Percentiles rank a stretch among this genome's conserved stretches.
These are phyloP conservation scores for Coemansia sp. DNA, from an alignment of 192 early-diverging fungal genomes.

Conservation along the genomic window DNA sequence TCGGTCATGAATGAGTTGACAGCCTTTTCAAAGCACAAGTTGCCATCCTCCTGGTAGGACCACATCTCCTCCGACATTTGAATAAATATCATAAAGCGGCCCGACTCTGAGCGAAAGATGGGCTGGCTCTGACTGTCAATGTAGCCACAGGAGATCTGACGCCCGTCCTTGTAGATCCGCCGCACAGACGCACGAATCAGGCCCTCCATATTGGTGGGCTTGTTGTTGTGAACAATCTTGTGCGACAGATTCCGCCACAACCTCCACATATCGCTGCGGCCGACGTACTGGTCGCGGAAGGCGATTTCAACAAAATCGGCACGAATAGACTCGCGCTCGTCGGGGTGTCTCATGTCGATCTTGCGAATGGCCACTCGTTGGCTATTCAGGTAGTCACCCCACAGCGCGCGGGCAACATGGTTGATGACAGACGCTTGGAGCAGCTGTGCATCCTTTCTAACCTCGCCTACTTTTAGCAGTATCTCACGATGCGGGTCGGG, in stretches of 20 bases:
- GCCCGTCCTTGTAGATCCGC: conserved; percentile 70
- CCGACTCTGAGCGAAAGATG: conserved; percentile 93
- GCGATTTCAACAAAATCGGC: conserved; percentile 84
- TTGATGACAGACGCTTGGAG: conserved; percentile 39
- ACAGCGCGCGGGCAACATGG: conserved; percentile 39
- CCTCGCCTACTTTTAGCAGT: conserved; percentile 47
- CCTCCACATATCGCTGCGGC: conserved; percentile 93
- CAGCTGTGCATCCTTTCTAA: conserved; percentile 43
- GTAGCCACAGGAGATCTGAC: conserved; percentile 76
- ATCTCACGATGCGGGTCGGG: conserved; percentile 41
- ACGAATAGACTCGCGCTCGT: conserved; percentile 59
- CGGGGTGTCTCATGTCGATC: conserved; percentile 57
- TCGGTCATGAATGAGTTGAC: conserved; percentile 88
- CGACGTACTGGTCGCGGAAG: conserved; percentile 91
- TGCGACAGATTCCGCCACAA: conserved; percentile 71
- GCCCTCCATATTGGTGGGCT: conserved; percentile 71
- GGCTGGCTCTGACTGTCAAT: conserved; percentile 78
- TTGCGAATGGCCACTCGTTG: conserved; percentile 55
- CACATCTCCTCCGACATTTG: conserved; percentile 99
- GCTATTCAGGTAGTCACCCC: conserved; percentile 42
- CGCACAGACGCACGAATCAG: conserved; percentile 79
- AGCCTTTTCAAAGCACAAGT: conserved; percentile 92
- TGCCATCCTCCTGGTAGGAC: conserved; percentile 97
- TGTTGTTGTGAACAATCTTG: conserved; percentile 75
- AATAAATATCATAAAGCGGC: conserved; percentile 92